phyloP scores from a whole-genome alignment of 2,329 filamentous ascomycete species.

The Stemphylium vesicarium region DNA sequence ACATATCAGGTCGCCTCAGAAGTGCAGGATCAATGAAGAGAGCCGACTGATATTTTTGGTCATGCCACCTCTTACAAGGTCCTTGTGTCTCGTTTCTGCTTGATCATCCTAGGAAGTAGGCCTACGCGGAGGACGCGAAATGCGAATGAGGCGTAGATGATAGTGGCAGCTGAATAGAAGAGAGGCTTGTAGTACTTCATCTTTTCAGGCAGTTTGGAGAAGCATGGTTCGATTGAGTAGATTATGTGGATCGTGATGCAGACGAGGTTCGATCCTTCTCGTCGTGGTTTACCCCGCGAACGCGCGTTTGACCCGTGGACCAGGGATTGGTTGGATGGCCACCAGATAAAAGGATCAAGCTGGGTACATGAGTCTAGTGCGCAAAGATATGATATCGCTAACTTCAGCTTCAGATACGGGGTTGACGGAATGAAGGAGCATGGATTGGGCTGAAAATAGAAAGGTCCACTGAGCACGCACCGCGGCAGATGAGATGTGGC shows the following conservation, averaged over 20 bases:
- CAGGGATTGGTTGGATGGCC: too few species aligned
- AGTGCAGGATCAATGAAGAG: too few species aligned
- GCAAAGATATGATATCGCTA: not conserved
- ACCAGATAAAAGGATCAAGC: not conserved
- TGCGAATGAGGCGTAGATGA: constrained; percentile 27
- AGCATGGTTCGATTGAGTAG: not conserved
- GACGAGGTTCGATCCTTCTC: not conserved
- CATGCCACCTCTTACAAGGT: not conserved
- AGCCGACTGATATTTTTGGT: too few species aligned
- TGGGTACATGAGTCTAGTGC: not conserved
- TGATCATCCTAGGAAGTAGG: constrained; percentile 13
- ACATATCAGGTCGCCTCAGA: too few species aligned
- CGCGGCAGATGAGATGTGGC: constrained; percentile 21
- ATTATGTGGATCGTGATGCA: not conserved
- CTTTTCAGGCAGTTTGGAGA: not conserved
- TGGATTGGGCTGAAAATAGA: too few species aligned
- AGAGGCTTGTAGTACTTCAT: constrained; percentile 29
- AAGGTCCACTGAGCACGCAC: not conserved
- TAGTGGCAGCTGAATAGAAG: constrained; percentile 20
- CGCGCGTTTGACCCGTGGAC: not conserved
- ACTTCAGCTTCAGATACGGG: not conserved
- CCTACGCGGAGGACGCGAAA: constrained; percentile 24
- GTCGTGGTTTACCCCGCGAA: constrained; percentile 7
- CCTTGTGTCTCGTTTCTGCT: constrained; percentile 3
- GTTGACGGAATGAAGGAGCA: not conserved